Base-by-base conservation (phyloP, 768 basidiomycete species). In the Trametes villosa region DNA sequence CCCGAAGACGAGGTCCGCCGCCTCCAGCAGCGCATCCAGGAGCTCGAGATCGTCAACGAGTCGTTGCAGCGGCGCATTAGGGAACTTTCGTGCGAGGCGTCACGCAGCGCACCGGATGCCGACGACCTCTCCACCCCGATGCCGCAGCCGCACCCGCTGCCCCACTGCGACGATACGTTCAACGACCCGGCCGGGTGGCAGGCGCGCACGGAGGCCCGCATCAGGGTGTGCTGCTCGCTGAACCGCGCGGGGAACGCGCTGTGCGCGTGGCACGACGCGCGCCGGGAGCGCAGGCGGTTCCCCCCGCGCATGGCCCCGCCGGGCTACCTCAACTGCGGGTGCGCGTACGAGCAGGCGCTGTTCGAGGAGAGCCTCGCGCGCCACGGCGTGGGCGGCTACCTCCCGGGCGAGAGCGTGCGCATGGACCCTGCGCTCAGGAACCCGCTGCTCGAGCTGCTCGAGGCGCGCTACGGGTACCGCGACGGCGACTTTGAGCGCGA, bases 351-450 rank as follows among this genome's bases (percentile, higher is more conserved):
- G 45, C 86, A 94, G 74, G 92, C 92, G 4, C 83, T 94, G 8
- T 94, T 94, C 69, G 92, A 94, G 69, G 92, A 93, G 75, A 89
- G 87, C 68, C 80, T 94, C 9, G 71, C 91, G 12, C 85, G 91
- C 22, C 91, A 94, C 62, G 81, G 79, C 6, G 90, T 94, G 17
- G 92, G 92, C 26, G 87, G 87, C 70, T 94, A 93, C 68, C 84
- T 84, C 62, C 92, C 92, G 0, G 92, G 92, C 53, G 92, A 93
- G 72, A 86, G 74, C 57, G 92, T 94, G 49, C 87, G 92, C 68
- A 94, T 94, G 91, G 92, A 94, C 68, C 92, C 92, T 9, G 91
- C 88, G 34, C 76, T 94, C 59, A 84, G 92, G 40, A 93, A 93
- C 62, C 89, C 91, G 29, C 81, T 94, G 45, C 79, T 94, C 61